Base-by-base conservation (phyloP, 1,139 yeast genomes). In the Zygosaccharomyces sapae region DNA sequence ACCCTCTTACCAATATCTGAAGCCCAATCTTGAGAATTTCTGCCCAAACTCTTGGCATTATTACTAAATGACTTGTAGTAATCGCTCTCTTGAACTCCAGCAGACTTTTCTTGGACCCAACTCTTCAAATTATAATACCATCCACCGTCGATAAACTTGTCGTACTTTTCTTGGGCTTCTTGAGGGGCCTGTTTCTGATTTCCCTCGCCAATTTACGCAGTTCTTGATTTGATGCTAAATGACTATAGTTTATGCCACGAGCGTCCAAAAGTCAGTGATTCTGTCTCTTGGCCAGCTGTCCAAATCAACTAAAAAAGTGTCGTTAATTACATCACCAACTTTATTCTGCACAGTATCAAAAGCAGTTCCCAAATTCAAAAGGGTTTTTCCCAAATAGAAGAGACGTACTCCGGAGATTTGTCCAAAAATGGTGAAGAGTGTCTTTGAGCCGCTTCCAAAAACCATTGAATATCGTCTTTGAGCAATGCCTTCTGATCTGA, bases 201-300 rank as follows among this genome's bases (percentile, higher is more conserved):
- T 70, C 60, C 53, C 73, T 70, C 3, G 76, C 84, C 38, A 76
- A 64, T 30, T 75, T 70, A 39, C 75, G 63, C 55, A 81, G 69
- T 49, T 78, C 72, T 27, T 69, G 64, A 55, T 72, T 73, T 33
- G 79, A 71, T 16, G 78, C 68, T 46, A 73, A 68, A 30, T 68
- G 66, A 19, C 82, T 76, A 43, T 73, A 69, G 12, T 69, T 60
- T 29, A 80, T 67, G 24, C 76, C 77, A 53, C 86, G 76, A 5
- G 77, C 70, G 42, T 71, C 72, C 51, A 81, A 68, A 76, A 81
- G 29, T 74, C 70, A 58, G 70, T 72, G 51, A 81, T 70, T 46
- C 77, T 70, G 25, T 69, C 73, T 55, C 73, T 73, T 24, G 76
- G 67, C 80, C 80, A 76, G 24, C 62, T 62, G 41, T 75, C 75